Conservation (phyloP, 1,139 yeast genomes). For the Lodderomyces jiufengensis region DNA sequence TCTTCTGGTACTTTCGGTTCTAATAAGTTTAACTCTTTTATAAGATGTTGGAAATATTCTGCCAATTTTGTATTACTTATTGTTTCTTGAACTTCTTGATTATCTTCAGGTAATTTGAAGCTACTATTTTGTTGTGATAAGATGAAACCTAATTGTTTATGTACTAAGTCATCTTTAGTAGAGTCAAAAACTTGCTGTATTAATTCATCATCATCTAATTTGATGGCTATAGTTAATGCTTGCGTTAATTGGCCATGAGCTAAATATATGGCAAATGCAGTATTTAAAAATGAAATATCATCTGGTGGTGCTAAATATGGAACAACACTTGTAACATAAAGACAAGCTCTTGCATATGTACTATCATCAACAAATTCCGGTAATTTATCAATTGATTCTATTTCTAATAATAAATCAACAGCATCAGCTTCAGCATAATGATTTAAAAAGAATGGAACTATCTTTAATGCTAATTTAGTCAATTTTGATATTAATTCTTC, state of each 20-base stretch:
- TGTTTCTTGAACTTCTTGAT: conserved; percentile 80
- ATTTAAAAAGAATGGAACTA: conserved; percentile 85
- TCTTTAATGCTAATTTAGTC: conserved; percentile 63
- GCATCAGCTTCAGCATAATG: conserved; percentile 99
- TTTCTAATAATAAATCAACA: conserved; percentile 84
- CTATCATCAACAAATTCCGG: conserved; percentile 81
- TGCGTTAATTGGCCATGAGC: conserved; percentile 80
- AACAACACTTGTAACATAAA: conserved; percentile 93
- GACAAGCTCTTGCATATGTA: conserved; percentile 85
- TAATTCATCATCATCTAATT: conserved; percentile 77
- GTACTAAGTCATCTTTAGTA: conserved; percentile 67
- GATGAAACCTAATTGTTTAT: conserved; percentile 88
- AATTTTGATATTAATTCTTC: conserved; percentile 45
- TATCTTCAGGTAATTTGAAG: conserved; percentile 59
- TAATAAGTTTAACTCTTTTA: conserved; percentile 80
- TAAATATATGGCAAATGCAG: conserved; percentile 87
- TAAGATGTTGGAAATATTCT: conserved; percentile 76
- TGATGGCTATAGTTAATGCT: conserved; percentile 84
- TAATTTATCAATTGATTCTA: conserved; percentile 80
- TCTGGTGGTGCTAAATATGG: conserved; percentile 95
- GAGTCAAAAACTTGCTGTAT: conserved; percentile 76
- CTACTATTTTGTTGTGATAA: conserved; percentile 85
- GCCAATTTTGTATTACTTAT: conserved; percentile 77
- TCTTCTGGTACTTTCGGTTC: conserved; percentile 96
- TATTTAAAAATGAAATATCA: conserved; percentile 77